Percentiles rank a stretch among this genome's conserved stretches.
phyloP scores from a whole-genome alignment of 352 stramenopile species.

The Pythium guiyangense region DNA sequence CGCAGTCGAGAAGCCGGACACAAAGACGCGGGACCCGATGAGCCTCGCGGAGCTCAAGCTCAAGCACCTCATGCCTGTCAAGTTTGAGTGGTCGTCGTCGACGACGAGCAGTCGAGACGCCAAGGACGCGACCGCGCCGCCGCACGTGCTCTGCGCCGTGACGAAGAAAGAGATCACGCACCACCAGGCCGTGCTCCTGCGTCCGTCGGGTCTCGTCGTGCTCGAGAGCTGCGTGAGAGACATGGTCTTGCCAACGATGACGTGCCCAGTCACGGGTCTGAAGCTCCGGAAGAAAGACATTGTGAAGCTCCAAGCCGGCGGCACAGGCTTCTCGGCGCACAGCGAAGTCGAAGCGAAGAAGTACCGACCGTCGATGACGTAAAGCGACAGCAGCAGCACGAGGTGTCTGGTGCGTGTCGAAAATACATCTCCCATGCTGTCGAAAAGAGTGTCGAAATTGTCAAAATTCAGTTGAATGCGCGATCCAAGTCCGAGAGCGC shows the following conservation, averaged over 20 bases:
- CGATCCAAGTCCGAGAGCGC: conserved; percentile 38
- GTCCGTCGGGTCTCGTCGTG: conserved; percentile 76
- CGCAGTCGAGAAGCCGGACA: conserved; percentile 54
- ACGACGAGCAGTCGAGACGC: conserved; percentile 15
- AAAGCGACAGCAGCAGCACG: too few species aligned
- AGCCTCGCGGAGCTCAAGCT: conserved; percentile 79
- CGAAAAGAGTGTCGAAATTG: neutral
- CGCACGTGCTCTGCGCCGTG: conserved; percentile 63
- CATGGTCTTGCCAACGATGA: conserved; percentile 86
- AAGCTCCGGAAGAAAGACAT: conserved; percentile 88
- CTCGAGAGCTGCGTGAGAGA: conserved; percentile 77
- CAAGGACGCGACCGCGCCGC: conserved; percentile 10
- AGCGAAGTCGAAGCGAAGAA: conserved; percentile 87
- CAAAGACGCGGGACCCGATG: conserved; percentile 79
- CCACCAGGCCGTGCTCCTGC: conserved; percentile 66
- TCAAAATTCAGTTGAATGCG: conserved; percentile 13
- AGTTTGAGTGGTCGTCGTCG: conserved; percentile 84
- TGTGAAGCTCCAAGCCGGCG: conserved; percentile 66
- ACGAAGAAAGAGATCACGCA: conserved; percentile 85
- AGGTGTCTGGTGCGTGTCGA: neutral
- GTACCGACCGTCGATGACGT: conserved; percentile 81
- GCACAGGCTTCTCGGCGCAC: conserved; percentile 82
- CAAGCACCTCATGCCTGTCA: conserved; percentile 85
- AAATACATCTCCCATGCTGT: neutral
- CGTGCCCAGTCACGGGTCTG: conserved; percentile 76